Base-by-base conservation (phyloP, 148 eudicot species). In the Chenopodium berlandieri region DNA sequence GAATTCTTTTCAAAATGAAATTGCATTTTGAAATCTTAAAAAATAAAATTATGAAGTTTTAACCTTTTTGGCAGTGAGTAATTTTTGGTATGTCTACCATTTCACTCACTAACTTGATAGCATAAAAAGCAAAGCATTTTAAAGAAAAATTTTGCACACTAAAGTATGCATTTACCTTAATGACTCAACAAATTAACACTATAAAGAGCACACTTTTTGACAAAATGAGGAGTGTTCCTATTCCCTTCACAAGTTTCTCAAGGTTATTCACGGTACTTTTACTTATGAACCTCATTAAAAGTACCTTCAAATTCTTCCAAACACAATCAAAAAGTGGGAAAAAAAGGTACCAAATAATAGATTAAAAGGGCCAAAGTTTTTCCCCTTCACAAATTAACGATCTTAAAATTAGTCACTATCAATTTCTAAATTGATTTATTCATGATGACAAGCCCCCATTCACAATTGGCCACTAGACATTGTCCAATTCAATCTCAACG, bases 381-480 rank as follows among this genome's bases (percentile, higher is more conserved):
- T 19, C 74, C 74, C 74, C 50, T 31, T 69, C 50, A 71, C 74
- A 71, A 71, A 37, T 37, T 19, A 37, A 69, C 16, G 46, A 69
- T 14, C 72, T 69, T 32, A 3, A 32, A 30, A 11, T 68, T 10
- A 32, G 75, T 72, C 75, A 72, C 56, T 9, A n/a, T 72, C 75
- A 46, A 20, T 27, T 69, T 47, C 60, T 78, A 44, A 34, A 65
- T 16, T 50, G 12, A 62, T 69, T 79, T 69, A 62, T 69, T 79
- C 52, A 23, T 78, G 81, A 20, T 69, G 47, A 52, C 11, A 16
- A 48, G 66, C 8, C 56, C 17, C 75, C 52, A 34, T 56, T 76
- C 23, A 34, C 48, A 60, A 32, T 9, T 44, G 25, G 48, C 75
- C 81, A 79, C 48, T 68, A 78, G 30, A 52, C 20, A 50, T 78